Base-by-base conservation (phyloP, 257 asterid species). In the Solanum chiquidenum region DNA sequence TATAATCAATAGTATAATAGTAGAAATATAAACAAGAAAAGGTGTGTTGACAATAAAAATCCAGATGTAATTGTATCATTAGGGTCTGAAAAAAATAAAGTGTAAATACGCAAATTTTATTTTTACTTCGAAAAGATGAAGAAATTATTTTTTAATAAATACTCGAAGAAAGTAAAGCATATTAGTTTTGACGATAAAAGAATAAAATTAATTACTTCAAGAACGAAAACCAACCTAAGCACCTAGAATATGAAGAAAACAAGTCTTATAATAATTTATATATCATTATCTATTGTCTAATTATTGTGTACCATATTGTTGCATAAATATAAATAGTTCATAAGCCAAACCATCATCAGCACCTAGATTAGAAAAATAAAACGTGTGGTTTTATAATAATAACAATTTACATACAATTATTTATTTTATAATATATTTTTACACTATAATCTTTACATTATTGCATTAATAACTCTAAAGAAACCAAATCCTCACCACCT, bases 51-150 rank as follows among this genome's bases (percentile, higher is more conserved):
- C 11, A 55, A 18, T 1, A 49, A 49, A 5, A 14, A 46, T 12
- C 18, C 6, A 14, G 12, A 12, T 46, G 18, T 14, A 5, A 4
- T 55, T 18, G 23, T 4, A 18, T 18, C 0, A 0, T 16, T 55
- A 0, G 4, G 2, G 1, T 55, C 2, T 3, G 10, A 6, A 55
- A 18, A 4, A 0, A 21, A 58, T 9, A 4, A 21, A 60, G 12
- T 21, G 0, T 21, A 9, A 0, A 0, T 60, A 60, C 0, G 6
- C 0, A 3, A 8, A 8, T 21, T 3, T 60, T 8, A 60, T 60
- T 21, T 60, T 9, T 21, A 20, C 0, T 1, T 58, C n/a, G 1
- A 0, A 3, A 58, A 16, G 0, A 55, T 20, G 23, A 3, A 58
- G 5, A 58, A 0, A 3, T 58, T 58, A 55, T 3, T 21, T 44